Evolutionary conservation across 345 rosid genomes (phyloP), one percentile per base, ranked within the genome.

Genomic region (Eucalyptus marginata): DNA sequence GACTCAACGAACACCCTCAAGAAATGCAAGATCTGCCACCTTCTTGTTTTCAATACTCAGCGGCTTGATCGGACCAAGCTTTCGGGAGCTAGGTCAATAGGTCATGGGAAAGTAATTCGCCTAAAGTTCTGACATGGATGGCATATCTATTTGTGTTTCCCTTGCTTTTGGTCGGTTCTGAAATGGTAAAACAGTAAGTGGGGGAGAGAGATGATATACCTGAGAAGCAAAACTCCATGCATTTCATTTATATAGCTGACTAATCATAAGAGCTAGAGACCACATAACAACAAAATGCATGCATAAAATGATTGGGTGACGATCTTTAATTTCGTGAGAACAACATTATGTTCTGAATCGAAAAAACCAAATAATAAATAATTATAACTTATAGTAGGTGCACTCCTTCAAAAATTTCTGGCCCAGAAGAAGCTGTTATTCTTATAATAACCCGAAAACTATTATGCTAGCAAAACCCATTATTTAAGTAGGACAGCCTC

Each of bases 321-420:
- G 0, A 4, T 52, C 4, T 16, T 50, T 50, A 50, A 15, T 15
- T 50, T 3, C 16, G 22, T 51, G 54, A 51, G 4, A 3, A 52
- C 25, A 52, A 18, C 4, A 52, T 52, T 52, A 18, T 52, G 24
- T 52, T 52, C 10, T 52, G 4, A 18, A 18, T 0, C 1, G 18
- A 52, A 51, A 52, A 18, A 52, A 52, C 0, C 2, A 52, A 52
- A 7, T 18, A 18, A 52, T 52, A 7, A 18, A 52, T 52, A 18
- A 52, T 52, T 52, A 52, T 20, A 52, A 52, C 20, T 52, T 20
- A 52, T 52, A 18, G 0, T 52, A 0, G 20, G 2, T 52, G 8
- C 10, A 20, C 25, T 20, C 0, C 2, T 52, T 18, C 0, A 52
- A 20, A 52, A 20, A 7, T 0, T 7, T 52, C 0, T 18, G 0